Base-by-base conservation (phyloP, 2,329 filamentous ascomycete genomes). In the Alternaria sp. region DNA sequence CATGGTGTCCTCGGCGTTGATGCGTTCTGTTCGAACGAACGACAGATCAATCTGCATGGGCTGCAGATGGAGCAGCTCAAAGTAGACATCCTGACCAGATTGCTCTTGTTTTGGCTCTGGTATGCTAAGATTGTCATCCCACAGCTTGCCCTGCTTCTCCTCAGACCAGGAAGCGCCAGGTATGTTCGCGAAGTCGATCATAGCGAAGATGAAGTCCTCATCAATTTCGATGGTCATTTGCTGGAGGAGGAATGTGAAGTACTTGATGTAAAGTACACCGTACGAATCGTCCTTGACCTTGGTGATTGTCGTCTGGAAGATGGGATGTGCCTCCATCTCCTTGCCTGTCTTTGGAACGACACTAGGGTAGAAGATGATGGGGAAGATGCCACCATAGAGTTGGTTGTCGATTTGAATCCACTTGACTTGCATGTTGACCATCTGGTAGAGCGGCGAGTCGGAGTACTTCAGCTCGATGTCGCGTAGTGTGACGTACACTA, bases 361-460 rank as follows among this genome's bases (percentile, higher is more conserved):
- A 80, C 94, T 97, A 6, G 95, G 95, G 77, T 99, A 99, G 59
- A 99, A 85, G 30, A 99, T 89, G 81, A 99, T 97, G 0, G 95
- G 95, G 85, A 99, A 99, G 69, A 99, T 94, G 27, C 96, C 95
- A 28, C 96, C 96, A 73, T 99, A 99, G 14, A 99, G 87, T 79
- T 99, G 95, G 71, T 99, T 99, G 80, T 99, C 95, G 70, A 99
- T 92, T 79, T 99, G 95, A 28, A 99, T 95, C 96, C 96, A 99
- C 79, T 99, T 98, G 76, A 98, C 90, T 0, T 93, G 92, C 52
- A 95, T 84, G 49, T 92, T 94, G 63, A 97, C 81, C 0, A 93
- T 98, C 79, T 99, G 95, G 74, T 97, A 97, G 16, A 97, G 83
- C 18, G 89, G 87, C n/a, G 95, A 98, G 73, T 99, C 95, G 57